Evolutionary conservation across 495 filamentous ascomycete species (phyloP).

Genomic region (Penicillium nucicola): DNA sequence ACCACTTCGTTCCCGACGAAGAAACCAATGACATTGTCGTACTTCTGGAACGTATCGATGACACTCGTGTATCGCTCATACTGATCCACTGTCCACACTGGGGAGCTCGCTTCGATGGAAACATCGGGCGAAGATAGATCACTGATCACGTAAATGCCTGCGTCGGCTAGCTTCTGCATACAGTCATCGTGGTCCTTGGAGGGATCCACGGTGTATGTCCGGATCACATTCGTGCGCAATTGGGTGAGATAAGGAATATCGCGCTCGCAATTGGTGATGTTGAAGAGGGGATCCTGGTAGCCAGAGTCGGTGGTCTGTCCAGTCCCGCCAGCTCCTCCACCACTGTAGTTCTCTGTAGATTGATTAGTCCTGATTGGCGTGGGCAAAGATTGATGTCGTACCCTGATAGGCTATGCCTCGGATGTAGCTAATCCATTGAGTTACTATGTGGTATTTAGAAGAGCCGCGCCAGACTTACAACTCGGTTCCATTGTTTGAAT

Average conservation of each 20-base stretch:
- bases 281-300: conserved; percentile 67
- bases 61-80: conserved; percentile 77
- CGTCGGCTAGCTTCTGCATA: conserved; percentile 75
- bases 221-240: conserved; percentile 81
- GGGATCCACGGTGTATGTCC: conserved; percentile 88
- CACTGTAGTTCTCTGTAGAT: conserved; percentile 43
- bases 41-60: conserved; percentile 70
- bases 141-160: conserved; percentile 89
- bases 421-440: conserved; percentile 53
- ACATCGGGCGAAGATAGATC: conserved; percentile 75
- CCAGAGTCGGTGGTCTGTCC: conserved; percentile 29
- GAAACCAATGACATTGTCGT: conserved; percentile 86
- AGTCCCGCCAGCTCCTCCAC: conserved; percentile 9
- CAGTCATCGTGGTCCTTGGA: conserved; percentile 68
- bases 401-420: conserved; percentile 84
- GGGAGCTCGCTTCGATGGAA: conserved; percentile 78
- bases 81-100: conserved; percentile 71
- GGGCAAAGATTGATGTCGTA: conserved; percentile 6
- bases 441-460: conserved; percentile 1
- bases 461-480: conserved; percentile 51
- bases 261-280: conserved; percentile 63
- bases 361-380: conserved; percentile 7
- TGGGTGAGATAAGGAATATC: conserved; percentile 75
- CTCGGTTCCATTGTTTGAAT: conserved; percentile 65
- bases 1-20: conserved; percentile 95